These are phyloP conservation scores for Teratosphaeria zuluensis DNA, from an alignment of 2,329 filamentous ascomycete genomes.

Conservation along the genomic window DNA sequence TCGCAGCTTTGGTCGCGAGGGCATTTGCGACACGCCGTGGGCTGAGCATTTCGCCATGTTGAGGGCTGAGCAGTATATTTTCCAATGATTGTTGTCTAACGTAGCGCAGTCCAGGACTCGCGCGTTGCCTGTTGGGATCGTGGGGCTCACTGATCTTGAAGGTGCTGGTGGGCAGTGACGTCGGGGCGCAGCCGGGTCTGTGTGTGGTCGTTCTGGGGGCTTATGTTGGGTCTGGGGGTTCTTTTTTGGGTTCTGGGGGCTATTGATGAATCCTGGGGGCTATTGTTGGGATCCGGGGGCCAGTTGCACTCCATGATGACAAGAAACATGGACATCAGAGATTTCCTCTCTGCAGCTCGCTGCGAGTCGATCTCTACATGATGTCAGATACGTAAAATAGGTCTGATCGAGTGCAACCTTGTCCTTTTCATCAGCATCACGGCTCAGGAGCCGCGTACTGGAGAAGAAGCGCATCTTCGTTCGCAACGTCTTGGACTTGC, in stretches of 20 bases:
- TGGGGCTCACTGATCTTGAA: neutral
- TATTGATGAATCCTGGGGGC: neutral
- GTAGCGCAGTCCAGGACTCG: neutral
- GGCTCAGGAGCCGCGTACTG: neutral
- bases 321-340: neutral
- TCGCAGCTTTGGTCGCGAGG: neutral
- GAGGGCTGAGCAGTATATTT: neutral
- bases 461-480: neutral
- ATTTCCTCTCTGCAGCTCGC: neutral
- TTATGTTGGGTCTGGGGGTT: neutral
- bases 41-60: neutral
- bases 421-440: neutral
- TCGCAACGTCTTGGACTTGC: neutral
- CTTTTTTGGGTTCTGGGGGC: neutral
- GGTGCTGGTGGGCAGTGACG: neutral
- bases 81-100: neutral
- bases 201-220: neutral
- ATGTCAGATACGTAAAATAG: neutral
- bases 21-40: neutral
- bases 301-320: neutral
- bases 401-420: neutral
- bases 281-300: neutral
- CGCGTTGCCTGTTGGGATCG: neutral
- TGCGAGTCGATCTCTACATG: neutral
- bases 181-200: neutral